Evolutionary conservation across 495 filamentous ascomycete genomes (phyloP).

Genomic region (Glonium stellatum): DNA sequence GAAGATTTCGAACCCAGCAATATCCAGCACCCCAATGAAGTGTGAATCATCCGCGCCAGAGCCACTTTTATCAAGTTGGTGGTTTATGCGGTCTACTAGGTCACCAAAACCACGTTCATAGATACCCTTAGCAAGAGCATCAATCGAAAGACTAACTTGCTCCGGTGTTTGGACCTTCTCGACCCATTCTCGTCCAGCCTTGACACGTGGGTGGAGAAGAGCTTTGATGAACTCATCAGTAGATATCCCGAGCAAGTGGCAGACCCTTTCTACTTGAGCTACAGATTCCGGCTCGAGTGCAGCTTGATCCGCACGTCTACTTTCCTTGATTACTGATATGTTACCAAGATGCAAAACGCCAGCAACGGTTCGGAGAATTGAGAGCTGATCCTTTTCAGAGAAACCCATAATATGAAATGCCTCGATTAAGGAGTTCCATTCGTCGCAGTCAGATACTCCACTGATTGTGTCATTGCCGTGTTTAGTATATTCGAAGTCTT

Average conservation of each 20-base stretch:
- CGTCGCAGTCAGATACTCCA: conserved; percentile 83
- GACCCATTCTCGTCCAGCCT: conserved; percentile 95
- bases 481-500: conserved; percentile 85
- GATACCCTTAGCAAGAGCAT: conserved; percentile 92
- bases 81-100: conserved; percentile 85
- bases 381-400: conserved; percentile 71
- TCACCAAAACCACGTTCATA: conserved; percentile 95
- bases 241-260: conserved; percentile 75
- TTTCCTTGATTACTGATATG: conserved; percentile 80
- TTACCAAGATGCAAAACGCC: conserved; percentile 93
- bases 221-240: conserved; percentile 80
- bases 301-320: conserved; percentile 83
- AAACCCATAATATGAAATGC: conserved; percentile 95
- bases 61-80: conserved; percentile 73
- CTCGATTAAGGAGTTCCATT: conserved; percentile 85
- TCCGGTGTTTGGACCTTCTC: conserved; percentile 96
- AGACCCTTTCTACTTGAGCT: conserved; percentile 66
- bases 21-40: conserved; percentile 98
- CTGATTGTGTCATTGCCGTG: conserved; percentile 84
- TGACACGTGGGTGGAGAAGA: conserved; percentile 84
- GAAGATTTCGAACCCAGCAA: conserved; percentile 99
- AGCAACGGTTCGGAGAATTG: conserved; percentile 80
- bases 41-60: conserved; percentile 76
- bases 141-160: conserved; percentile 81
- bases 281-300: conserved; percentile 66